These are phyloP conservation scores for Pogostemon cablin DNA, from an alignment of 257 asterid species.

Conservation along the genomic window DNA sequence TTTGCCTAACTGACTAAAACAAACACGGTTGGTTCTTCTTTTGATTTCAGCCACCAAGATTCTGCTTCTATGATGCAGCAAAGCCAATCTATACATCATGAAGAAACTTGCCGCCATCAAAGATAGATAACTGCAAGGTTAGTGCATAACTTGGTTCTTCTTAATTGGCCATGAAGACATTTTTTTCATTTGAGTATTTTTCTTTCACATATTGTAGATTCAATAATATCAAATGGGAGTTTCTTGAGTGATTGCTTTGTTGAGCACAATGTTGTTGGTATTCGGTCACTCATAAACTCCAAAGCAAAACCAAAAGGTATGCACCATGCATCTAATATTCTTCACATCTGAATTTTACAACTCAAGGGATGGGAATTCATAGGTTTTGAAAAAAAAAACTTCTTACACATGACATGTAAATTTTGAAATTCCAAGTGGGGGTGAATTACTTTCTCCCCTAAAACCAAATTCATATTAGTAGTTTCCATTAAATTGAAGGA, in stretches of 20 bases:
- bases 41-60: slow-evolving; percentile 78
- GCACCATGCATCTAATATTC: neutral
- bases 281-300: slow-evolving; percentile 85
- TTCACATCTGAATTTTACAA: no score
- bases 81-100: slow-evolving; percentile 93
- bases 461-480: no score
- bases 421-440: no score
- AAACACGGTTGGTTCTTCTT: neutral
- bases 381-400: no score
- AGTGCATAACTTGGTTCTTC: slow-evolving; percentile 2
- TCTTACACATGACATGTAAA: no score
- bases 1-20: neutral
- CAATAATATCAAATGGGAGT: slow-evolving; percentile 87
- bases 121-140: slow-evolving; percentile 90
- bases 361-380: no score
- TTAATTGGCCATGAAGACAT: neutral
- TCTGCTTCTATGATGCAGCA: slow-evolving; percentile 90
- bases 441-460: no score
- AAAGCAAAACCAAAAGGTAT: slow-evolving; percentile 72
- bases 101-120: slow-evolving; percentile 95
- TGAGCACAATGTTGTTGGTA: slow-evolving; percentile 90
- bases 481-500: no score
- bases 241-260: slow-evolving; percentile 74
- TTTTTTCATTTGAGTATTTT: slow-evolving; percentile 1
- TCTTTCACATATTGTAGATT: slow-evolving; percentile 78